A percentile compares a stretch with the other conserved stretches of the same genome.
Evolutionary conservation across 2,329 filamentous ascomycete species (phyloP).

Genomic region (Cladophialophora chaetospira): DNA sequence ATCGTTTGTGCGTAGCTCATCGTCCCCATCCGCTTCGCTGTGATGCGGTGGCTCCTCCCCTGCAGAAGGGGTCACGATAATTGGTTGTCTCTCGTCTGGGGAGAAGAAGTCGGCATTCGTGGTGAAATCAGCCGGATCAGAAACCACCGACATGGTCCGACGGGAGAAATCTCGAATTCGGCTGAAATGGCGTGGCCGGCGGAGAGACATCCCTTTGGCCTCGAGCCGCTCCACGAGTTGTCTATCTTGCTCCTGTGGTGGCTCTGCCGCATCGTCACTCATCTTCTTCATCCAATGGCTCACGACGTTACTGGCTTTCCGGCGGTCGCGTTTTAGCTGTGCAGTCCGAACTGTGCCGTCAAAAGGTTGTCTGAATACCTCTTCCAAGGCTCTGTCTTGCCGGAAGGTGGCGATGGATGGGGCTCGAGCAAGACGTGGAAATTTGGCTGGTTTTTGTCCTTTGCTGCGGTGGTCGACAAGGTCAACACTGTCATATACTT

Average conservation of each 20-base stretch:
- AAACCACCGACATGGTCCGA: constrained; percentile 56
- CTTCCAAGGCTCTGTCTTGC: constrained; percentile 86
- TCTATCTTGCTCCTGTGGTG: constrained; percentile 63
- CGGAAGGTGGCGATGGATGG: constrained; percentile 86
- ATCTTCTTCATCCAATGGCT: constrained; percentile 84
- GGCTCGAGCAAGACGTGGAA: constrained; percentile 69
- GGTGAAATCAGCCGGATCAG: constrained; percentile 57
- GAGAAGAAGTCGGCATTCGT: constrained; percentile 37
- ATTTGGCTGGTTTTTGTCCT: constrained; percentile 54
- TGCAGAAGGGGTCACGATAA: constrained; percentile 45
- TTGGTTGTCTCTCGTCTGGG: constrained; percentile 42
- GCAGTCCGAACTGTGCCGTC: constrained; percentile 64
- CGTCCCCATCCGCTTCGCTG: constrained; percentile 84
- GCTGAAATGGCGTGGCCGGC: constrained; percentile 47
- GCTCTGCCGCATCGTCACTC: constrained; percentile 55
- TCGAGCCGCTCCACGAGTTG: constrained; percentile 62
- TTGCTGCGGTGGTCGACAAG: constrained; percentile 72
- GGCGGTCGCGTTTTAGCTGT: constrained; percentile 63
- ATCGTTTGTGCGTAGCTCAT: constrained; percentile 82
- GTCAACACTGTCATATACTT: constrained; percentile 80
- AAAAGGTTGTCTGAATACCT: constrained; percentile 79
- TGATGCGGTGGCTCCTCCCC: constrained; percentile 50
- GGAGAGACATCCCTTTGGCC: constrained; percentile 49
- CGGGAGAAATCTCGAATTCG: constrained; percentile 51
- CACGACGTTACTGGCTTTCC: constrained; percentile 78